A percentile compares a stretch with the other conserved stretches of the same genome.
phyloP scores from a whole-genome alignment of 768 basidiomycete genomes.

The Antrodiella citrinella region DNA sequence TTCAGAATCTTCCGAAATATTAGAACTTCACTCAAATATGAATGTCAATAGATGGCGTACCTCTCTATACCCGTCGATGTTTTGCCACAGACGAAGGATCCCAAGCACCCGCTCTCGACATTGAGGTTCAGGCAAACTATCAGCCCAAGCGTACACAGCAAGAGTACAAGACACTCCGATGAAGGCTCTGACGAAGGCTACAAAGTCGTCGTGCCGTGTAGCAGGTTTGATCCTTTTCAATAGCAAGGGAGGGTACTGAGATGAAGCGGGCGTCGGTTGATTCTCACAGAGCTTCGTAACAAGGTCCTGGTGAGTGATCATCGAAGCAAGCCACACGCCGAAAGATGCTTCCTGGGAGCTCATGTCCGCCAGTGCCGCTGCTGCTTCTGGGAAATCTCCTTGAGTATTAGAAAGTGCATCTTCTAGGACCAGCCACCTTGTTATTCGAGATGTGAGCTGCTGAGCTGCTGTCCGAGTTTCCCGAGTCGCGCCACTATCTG shows the following conservation, averaged over 20 bases:
- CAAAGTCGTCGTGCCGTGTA: slow-evolving; percentile 47
- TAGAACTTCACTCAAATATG: neutral
- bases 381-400: slow-evolving; percentile 42
- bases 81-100: slow-evolving; percentile 59
- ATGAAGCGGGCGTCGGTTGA: slow-evolving; percentile 26
- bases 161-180: slow-evolving; percentile 62
- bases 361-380: slow-evolving; percentile 49
- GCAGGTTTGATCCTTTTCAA: slow-evolving; percentile 23
- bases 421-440: slow-evolving; percentile 53
- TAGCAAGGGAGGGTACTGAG: slow-evolving; percentile 31
- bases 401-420: slow-evolving; percentile 49
- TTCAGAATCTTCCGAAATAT: slow-evolving; percentile 56
- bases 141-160: slow-evolving; percentile 73
- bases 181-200: slow-evolving; percentile 56
- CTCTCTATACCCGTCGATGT: slow-evolving; percentile 63
- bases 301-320: slow-evolving; percentile 52
- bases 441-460: slow-evolving; percentile 41
- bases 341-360: slow-evolving; percentile 57
- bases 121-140: slow-evolving; percentile 57
- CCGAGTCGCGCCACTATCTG: slow-evolving; percentile 29
- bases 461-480: slow-evolving; percentile 37
- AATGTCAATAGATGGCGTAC: slow-evolving; percentile 31
- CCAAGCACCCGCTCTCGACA: slow-evolving; percentile 60
- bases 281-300: slow-evolving; percentile 36
- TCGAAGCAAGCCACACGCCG: slow-evolving; percentile 66